Evolutionary conservation across 164 flowering plant genomes (phyloP).

Genomic region (Chimonanthus praecox): DNA sequence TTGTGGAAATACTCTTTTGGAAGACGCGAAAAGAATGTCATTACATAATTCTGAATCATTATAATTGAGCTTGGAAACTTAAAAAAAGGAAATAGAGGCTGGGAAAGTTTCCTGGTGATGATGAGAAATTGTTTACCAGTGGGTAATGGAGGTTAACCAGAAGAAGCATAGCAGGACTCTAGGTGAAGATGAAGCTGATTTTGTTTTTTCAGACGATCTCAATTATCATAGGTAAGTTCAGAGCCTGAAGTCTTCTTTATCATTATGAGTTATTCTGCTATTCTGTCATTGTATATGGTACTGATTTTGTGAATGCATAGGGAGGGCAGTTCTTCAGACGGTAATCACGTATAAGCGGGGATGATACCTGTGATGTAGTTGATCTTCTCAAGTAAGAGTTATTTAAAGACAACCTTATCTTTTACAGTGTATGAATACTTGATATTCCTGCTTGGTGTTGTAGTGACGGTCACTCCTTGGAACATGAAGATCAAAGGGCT

Average conservation of each 20-base stretch:
- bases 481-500: conserved; percentile 23
- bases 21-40: conserved; percentile 85
- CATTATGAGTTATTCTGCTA: conserved; percentile 3
- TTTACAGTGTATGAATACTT: neutral
- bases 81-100: conserved; percentile 35
- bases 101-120: conserved; percentile 25
- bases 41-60: conserved; percentile 57
- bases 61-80: conserved; percentile 51
- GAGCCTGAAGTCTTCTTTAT: conserved; percentile 1
- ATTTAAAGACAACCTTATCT: neutral
- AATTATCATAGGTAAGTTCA: conserved; percentile 39
- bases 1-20: conserved; percentile 87
- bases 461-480: conserved; percentile 29
- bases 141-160: conserved; percentile 22
- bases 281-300: neutral
- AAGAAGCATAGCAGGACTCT: conserved; percentile 83
- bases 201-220: conserved; percentile 30
- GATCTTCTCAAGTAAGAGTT: neutral
- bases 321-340: conserved; percentile 19
- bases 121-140: conserved; percentile 35
- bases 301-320: conserved; percentile 17
- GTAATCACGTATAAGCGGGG: neutral
- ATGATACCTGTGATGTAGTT: conserved; percentile 2
- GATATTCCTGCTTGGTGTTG: conserved; percentile 21
- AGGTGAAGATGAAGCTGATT: conserved; percentile 94